Conservation (phyloP, 768 basidiomycete species). For the Suillus subluteus region DNA sequence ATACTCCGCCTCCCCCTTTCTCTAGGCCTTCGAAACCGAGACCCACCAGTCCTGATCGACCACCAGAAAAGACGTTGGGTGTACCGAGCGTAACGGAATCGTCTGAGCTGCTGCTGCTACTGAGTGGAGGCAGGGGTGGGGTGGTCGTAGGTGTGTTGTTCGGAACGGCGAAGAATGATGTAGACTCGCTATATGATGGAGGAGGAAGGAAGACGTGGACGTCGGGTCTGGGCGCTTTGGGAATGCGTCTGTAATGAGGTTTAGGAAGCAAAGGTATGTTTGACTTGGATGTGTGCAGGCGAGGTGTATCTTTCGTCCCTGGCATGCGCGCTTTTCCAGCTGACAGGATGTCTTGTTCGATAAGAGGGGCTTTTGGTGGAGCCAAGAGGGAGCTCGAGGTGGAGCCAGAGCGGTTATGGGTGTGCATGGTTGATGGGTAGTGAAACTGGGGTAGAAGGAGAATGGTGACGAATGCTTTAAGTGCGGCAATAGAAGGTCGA, state of each 20-base stretch:
- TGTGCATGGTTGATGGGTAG: slow-evolving; percentile 11
- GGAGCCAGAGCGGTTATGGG: slow-evolving; percentile 9
- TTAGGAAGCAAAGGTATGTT: slow-evolving; percentile 17
- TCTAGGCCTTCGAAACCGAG: slow-evolving; percentile 33
- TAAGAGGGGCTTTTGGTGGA: slow-evolving; percentile 16
- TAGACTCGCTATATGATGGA: slow-evolving; percentile 23
- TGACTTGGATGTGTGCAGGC: slow-evolving; percentile 11
- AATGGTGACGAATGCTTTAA: slow-evolving; percentile 8
- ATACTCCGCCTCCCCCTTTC: slow-evolving; percentile 25
- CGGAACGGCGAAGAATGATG: slow-evolving; percentile 24
- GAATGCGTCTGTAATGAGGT: slow-evolving; percentile 22
- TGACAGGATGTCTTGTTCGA: slow-evolving; percentile 23
- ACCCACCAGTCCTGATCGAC: slow-evolving; percentile 18
- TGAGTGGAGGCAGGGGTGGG: neutral
- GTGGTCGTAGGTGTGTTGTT: slow-evolving; percentile 31
- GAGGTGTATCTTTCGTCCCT: neutral
- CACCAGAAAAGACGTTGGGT: neutral
- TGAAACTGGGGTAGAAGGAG: slow-evolving; percentile 15
- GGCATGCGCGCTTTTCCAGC: slow-evolving; percentile 31
- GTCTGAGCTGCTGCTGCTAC: neutral
- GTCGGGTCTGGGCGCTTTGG: slow-evolving; percentile 33
- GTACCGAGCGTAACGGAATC: neutral
- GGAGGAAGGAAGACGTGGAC: slow-evolving; percentile 30
- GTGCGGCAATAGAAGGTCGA: neutral
- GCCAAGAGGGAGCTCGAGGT: slow-evolving; percentile 10